Conservation (phyloP, 2,329 filamentous ascomycete species). For the Trichoderma koningiopsis region DNA sequence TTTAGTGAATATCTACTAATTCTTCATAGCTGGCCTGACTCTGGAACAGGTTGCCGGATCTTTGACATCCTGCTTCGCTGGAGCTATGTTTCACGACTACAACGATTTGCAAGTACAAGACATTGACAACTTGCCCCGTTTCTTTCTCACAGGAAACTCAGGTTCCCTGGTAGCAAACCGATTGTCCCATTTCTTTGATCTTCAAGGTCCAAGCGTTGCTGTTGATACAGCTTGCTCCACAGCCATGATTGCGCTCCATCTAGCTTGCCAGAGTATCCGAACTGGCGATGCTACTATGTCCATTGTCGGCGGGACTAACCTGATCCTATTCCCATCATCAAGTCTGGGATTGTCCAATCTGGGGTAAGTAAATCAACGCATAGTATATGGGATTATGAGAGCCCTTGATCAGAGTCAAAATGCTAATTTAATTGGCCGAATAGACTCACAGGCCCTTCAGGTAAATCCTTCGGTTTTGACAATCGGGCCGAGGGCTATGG, state of each 20-base stretch:
- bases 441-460: neutral
- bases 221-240: slow-evolving; percentile 25
- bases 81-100: slow-evolving; percentile 11
- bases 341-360: neutral
- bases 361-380: neutral
- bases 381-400: neutral
- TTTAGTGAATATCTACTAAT: neutral
- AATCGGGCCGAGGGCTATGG: slow-evolving; percentile 10
- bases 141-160: neutral
- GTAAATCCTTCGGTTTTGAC: slow-evolving; percentile 18
- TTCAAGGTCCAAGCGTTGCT: slow-evolving; percentile 13
- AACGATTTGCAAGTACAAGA: slow-evolving; percentile 3
- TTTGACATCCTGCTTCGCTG: neutral
- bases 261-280: slow-evolving; percentile 2
- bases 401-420: neutral
- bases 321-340: slow-evolving; percentile 20
- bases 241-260: slow-evolving; percentile 4
- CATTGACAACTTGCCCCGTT: slow-evolving; percentile 2
- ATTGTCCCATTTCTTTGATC: slow-evolving; percentile 23
- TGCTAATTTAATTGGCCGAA: neutral
- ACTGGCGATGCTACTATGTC: slow-evolving; percentile 11
- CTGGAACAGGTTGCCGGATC: slow-evolving; percentile 1
- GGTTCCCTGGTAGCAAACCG: slow-evolving; percentile 16
- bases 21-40: neutral
- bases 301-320: slow-evolving; percentile 28